Evolutionary conservation across 257 asterid species (phyloP).

Genomic region (Gynochthodes officinalis): DNA sequence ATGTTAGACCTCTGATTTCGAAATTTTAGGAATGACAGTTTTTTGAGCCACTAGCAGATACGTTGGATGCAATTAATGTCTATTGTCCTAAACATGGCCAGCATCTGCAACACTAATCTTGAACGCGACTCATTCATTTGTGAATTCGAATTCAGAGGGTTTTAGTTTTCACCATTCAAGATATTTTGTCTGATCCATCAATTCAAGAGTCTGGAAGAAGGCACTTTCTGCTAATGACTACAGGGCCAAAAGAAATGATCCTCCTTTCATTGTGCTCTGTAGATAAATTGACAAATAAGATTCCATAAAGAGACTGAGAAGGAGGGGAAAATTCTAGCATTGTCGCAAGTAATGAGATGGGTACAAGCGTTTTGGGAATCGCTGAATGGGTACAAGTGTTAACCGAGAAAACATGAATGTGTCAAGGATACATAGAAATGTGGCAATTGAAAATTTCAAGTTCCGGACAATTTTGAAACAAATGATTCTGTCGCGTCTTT

Average conservation of each 20-base stretch:
- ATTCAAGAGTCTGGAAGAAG: background rate
- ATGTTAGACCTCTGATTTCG: background rate
- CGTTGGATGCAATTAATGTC: too few species aligned
- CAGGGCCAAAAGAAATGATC: too few species aligned
- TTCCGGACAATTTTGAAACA: background rate
- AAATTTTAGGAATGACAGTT: background rate
- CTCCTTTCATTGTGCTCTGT: background rate
- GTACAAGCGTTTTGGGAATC: too few species aligned
- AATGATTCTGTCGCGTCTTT: background rate
- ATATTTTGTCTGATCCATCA: background rate
- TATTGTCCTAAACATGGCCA: too few species aligned
- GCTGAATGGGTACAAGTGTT: too few species aligned
- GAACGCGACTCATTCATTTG: background rate
- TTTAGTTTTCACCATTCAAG: background rate
- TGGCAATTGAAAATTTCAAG: background rate
- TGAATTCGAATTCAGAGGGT: background rate
- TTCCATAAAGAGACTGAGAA: background rate
- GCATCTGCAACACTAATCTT: too few species aligned
- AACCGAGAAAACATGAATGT: too few species aligned
- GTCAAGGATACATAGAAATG: too few species aligned
- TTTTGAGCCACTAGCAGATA: background rate
- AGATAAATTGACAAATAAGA: background rate
- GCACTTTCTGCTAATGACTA: background rate
- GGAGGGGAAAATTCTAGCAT: too few species aligned
- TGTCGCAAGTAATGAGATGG: too few species aligned